Evolutionary conservation across 164 flowering plant species (phyloP).

Genomic region (Tinospora cordifolia): DNA sequence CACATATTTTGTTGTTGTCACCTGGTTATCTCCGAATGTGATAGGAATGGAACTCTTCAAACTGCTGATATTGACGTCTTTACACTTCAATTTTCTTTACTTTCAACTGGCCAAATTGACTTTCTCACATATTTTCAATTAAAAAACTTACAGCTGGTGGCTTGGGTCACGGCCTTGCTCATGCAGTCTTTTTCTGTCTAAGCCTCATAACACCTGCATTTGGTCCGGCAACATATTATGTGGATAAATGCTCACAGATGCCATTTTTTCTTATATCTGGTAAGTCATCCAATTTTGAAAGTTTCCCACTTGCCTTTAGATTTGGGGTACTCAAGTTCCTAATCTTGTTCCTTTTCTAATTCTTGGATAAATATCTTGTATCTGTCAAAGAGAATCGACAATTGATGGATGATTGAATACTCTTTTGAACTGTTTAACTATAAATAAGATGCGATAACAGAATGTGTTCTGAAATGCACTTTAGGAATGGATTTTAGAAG

Average conservation of each 20-base stretch:
- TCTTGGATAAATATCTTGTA: neutral
- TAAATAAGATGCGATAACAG: no score
- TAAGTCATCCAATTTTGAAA: conserved; percentile 26
- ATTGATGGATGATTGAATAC: no score
- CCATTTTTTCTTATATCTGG: conserved; percentile 92
- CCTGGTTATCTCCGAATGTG: no score
- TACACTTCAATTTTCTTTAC: neutral
- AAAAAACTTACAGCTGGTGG: conserved; percentile 78
- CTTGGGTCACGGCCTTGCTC: conserved; percentile 93
- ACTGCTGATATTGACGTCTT: neutral
- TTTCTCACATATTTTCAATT: neutral
- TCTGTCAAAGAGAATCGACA: neutral
- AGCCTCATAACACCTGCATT: conserved; percentile 93
- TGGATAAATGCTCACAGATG: conserved; percentile 61
- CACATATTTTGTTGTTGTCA: no score
- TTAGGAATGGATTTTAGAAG: no score
- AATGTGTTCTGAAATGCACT: no score
- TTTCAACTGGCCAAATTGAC: conserved; percentile 1
- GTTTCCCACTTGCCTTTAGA: neutral
- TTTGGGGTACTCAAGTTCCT: neutral
- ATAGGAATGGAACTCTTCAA: no score
- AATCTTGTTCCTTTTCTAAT: neutral
- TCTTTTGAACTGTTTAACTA: no score
- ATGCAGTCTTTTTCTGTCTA: conserved; percentile 89
- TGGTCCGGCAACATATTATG: conserved; percentile 88